phyloP scores from a whole-genome alignment of 2,329 filamentous ascomycete genomes.

The Neonectria neomacrospora region DNA sequence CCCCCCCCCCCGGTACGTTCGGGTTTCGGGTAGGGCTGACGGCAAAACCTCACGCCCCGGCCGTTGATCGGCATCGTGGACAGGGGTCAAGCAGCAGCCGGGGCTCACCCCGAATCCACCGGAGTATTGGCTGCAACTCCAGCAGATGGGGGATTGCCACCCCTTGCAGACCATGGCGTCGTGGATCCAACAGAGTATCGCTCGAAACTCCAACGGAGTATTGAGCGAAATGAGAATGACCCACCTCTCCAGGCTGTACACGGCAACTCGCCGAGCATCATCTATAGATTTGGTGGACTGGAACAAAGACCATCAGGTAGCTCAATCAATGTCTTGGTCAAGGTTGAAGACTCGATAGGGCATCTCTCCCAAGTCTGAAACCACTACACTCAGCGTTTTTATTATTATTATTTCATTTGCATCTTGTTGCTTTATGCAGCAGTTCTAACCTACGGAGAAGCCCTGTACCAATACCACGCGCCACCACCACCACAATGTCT shows the following conservation, averaged over 20 bases:
- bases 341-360: constrained; percentile 11
- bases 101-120: background rate
- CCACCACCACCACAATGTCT: constrained; percentile 12
- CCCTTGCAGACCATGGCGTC: background rate
- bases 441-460: constrained; percentile 11
- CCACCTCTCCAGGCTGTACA: background rate
- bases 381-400: background rate
- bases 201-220: constrained; percentile 6
- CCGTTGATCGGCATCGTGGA: constrained; percentile 5
- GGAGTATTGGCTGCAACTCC: constrained; percentile 6
- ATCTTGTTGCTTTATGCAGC: constrained; percentile 11
- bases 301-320: background rate
- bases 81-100: background rate
- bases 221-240: background rate
- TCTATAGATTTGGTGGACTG: constrained; percentile 9
- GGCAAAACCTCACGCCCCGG: background rate
- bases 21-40: constrained; percentile 12
- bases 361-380: constrained; percentile 13
- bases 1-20: background rate
- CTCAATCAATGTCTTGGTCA: constrained; percentile 12
- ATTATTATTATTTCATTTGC: background rate
- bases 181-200: background rate
- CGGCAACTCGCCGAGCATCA: background rate
- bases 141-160: background rate
- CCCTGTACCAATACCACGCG: background rate